Evolutionary conservation across 768 basidiomycete genomes (phyloP), one percentile per base, ranked within the genome.

Genomic region (Pleurotus giganteus): DNA sequence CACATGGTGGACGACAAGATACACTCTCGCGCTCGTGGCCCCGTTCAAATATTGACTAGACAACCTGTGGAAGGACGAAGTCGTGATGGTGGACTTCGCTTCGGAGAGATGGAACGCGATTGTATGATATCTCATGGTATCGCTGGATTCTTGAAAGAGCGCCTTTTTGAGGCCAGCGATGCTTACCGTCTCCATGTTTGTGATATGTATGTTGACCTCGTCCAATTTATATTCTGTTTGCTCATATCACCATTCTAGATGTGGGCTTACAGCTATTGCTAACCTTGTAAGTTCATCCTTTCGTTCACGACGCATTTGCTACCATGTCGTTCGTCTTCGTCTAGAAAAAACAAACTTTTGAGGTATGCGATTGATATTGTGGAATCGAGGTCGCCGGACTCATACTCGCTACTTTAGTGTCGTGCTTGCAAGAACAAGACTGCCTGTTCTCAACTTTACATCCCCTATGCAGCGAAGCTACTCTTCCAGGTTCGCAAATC

Each of bases 1-100:
- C 97, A 99, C 74, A 99, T 99, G 96, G 97, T 99, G 42, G 95
- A 98, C 69, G 97, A 99, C 73, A 99, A 99, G 77, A 99, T 98
- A 52, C 97, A 99, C 72, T 96, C 97, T 26, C 85, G 97, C 54
- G 97, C 97, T 17, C 74, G 97, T 70, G 97, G 97, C 12, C 97
- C 97, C 4, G 92, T 99, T 7, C 97, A 99, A 69, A 99, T 98
- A 63, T 72, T 99, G 63, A 99, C 96, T 28, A 76, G 97, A 46
- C 97, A 99, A 66, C 97, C 97, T 11, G 97, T 99, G 13, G 97
- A 99, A 68, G 97, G 97, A 82, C 83, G 97, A 71, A 94, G 91
- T 82, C 84, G 97, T 74, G 97, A 98, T 66, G 97, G 97, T 78
- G 97, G 97, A 71, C 74, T 99, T 59, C 94, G 97, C 65, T 99